Base-by-base conservation (phyloP, 148 eudicot species). In the Bassia scoparia region DNA sequence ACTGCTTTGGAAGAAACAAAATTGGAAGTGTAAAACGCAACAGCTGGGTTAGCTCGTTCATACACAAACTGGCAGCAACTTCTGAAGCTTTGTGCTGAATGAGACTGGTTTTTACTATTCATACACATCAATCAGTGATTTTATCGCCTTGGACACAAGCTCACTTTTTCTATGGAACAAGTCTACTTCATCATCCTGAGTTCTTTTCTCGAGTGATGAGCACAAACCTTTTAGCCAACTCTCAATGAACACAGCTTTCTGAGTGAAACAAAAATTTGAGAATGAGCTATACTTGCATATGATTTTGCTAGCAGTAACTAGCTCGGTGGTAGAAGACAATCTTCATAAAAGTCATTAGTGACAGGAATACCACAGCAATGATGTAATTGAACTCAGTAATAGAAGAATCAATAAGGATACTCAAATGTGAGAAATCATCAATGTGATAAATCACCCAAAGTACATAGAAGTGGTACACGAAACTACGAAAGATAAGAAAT, bases 211-310 rank as follows among this genome's bases (percentile, higher is more conserved):
- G 56, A 91, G 79, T 72, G 89, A 89, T 23, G 82, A 76, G 74
- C 89, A 85, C 46, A 91, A 68, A 43, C 43, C 72, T 67, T 73
- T 81, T 26, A 94, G 77, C 98, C 97, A 94, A 66, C 75, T 78
- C 78, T 91, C 97, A 21, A 91, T 72, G 81, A 94, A 91, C 27
- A 88, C 76, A 48, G 90, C 85, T 89, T 94, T 94, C 97, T 94
- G 81, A 31, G 71, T 11, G 67, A 70, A 43, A 76, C 62, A 77
- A 69, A 30, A 31, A 60, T 62, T n/a, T 63, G 37, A 75, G 8
- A 26, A 15, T 65, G 41, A 65, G 72, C 59, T 54, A 15, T 30
- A 76, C 17, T 48, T 65, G 20, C 29, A 38, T 10, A 18, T 46
- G 34, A 49, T 35, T 18, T 10, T 30, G 35, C 24, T 62, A 60